phyloP scores from a whole-genome alignment of 2,329 filamentous ascomycete species.

The Penicillium aurantiogriseum region DNA sequence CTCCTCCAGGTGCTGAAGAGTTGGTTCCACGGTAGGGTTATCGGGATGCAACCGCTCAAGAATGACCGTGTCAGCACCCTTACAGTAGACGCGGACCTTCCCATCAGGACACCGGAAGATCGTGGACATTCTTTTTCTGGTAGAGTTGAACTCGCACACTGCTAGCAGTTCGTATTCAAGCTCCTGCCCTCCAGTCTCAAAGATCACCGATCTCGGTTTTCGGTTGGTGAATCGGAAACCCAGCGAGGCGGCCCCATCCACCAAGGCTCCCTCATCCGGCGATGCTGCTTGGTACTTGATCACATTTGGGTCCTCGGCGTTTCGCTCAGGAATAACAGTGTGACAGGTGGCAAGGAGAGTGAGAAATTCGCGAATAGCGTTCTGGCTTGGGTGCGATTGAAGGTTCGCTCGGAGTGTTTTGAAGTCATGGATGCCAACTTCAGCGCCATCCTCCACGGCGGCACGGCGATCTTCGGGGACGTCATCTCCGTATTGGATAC shows the following conservation, averaged over 20 bases:
- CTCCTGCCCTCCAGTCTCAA: slow-evolving; percentile 69
- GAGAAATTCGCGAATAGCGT: slow-evolving; percentile 79
- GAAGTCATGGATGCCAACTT: slow-evolving; percentile 81
- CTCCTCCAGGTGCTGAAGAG: slow-evolving; percentile 92
- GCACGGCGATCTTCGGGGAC: slow-evolving; percentile 87
- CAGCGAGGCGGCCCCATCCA: slow-evolving; percentile 80
- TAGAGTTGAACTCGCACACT: slow-evolving; percentile 99
- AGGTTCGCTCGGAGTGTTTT: slow-evolving; percentile 70
- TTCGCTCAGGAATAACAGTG: slow-evolving; percentile 91
- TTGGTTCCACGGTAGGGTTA: slow-evolving; percentile 85
- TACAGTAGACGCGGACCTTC: slow-evolving; percentile 89
- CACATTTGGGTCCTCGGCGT: slow-evolving; percentile 69
- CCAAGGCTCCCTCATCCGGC: slow-evolving; percentile 93
- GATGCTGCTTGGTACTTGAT: slow-evolving; percentile 99
- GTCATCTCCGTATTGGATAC: slow-evolving; percentile 89
- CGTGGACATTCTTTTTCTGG: slow-evolving; percentile 94
- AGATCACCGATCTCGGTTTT: slow-evolving; percentile 83
- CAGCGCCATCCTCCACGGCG: slow-evolving; percentile 71
- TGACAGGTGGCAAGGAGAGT: slow-evolving; percentile 86
- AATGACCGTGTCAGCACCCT: slow-evolving; percentile 97
- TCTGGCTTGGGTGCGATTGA: slow-evolving; percentile 56
- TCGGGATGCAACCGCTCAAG: slow-evolving; percentile 81
- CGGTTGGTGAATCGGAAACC: slow-evolving; percentile 90
- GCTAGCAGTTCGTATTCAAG: slow-evolving; percentile 86
- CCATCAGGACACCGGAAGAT: slow-evolving; percentile 96